phyloP scores from a whole-genome alignment of 2,329 filamentous ascomycete genomes.

The Penicillium freii region DNA sequence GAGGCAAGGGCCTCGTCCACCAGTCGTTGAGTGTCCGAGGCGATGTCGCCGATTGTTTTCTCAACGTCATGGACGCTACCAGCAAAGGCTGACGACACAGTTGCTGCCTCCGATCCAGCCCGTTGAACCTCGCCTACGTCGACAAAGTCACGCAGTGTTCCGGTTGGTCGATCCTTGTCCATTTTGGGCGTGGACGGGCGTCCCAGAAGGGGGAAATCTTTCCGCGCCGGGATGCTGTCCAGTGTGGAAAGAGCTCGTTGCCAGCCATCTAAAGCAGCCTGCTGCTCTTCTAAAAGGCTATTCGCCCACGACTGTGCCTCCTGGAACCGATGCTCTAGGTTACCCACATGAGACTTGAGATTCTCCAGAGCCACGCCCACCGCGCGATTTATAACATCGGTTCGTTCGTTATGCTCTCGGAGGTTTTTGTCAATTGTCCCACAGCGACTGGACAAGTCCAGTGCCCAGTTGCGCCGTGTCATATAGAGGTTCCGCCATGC shows the following conservation, averaged over 20 bases:
- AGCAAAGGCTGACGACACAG: conserved; percentile 59
- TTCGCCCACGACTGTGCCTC: conserved; percentile 49
- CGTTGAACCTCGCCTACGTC: conserved; percentile 70
- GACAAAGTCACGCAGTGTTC: conserved; percentile 71
- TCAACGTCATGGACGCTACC: conserved; percentile 61
- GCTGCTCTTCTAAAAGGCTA: conserved; percentile 45
- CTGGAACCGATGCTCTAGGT: conserved; percentile 45
- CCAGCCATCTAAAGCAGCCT: conserved; percentile 46
- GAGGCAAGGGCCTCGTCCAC: conserved; percentile 48
- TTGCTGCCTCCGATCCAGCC: conserved; percentile 64
- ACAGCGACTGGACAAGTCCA: conserved; percentile 67
- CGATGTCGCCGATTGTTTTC: conserved; percentile 58
- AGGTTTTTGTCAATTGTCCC: conserved; percentile 61
- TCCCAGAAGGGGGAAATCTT: conserved; percentile 44
- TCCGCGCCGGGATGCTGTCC: conserved; percentile 43
- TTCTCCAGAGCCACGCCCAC: conserved; percentile 85
- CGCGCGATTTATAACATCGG: conserved; percentile 65
- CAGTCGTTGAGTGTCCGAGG: conserved; percentile 51
- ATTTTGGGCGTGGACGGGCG: conserved; percentile 43
- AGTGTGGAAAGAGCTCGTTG: conserved; percentile 38
- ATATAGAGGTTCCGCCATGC: conserved; percentile 90
- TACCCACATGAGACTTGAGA: conserved; percentile 49
- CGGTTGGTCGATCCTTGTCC: conserved; percentile 47
- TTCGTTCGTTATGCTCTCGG: conserved; percentile 51
- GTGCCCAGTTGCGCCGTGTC: conserved; percentile 75